Base-by-base conservation (phyloP, 75 land plant genomes). In the Selaginella tamariscina region DNA sequence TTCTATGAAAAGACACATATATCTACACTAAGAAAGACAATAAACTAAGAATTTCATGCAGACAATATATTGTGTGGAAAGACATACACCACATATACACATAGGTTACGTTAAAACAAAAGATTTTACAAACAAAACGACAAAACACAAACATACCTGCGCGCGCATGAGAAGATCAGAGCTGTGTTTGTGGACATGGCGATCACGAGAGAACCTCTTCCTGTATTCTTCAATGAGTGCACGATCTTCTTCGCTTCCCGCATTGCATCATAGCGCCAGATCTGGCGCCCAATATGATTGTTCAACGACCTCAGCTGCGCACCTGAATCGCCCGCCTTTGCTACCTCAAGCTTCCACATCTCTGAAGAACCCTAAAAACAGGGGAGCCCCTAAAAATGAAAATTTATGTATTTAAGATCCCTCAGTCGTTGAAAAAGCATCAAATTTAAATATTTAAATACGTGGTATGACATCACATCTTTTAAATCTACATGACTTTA, bases 281-380 rank as follows among this genome's bases (percentile, higher is more conserved):
- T 31, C 55, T 89, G 91, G 1, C 91, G 67, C 1, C 94, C 94
- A 0, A 71, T 72, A 67, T 82, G 81, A 29, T 71, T 56, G 65
- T 86, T 89, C 56, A 75, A 5, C 0, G 81, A 77, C 13, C 71
- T 56, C 33, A 86, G 72, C 92, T 82, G 84, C 0, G 96, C 83
- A 56, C 67, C 71, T 49, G 56, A 32, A n/a, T 71, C 77, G 32
- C 81, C 84, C n/a, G n/a, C n/a, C 49, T 89, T 84, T 0, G 88
- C 92, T 28, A 81, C 30, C 63, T 85, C 83, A 9, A 90, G 80
- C 82, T 71, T 87, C 96, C 96, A 90, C 96, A 90, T 90, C 54
- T 55, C 54, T 49, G n/a, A n/a, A n/a, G n/a, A n/a, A n/a, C n/a
- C n/a, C n/a, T n/a, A n/a, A n/a, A n/a, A n/a, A n/a, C n/a, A n/a